Percentiles rank a stretch among this genome's conserved stretches.
These are phyloP conservation scores for Tubosaeta sp. DNA, from an alignment of 768 basidiomycete species.

Conservation along the genomic window DNA sequence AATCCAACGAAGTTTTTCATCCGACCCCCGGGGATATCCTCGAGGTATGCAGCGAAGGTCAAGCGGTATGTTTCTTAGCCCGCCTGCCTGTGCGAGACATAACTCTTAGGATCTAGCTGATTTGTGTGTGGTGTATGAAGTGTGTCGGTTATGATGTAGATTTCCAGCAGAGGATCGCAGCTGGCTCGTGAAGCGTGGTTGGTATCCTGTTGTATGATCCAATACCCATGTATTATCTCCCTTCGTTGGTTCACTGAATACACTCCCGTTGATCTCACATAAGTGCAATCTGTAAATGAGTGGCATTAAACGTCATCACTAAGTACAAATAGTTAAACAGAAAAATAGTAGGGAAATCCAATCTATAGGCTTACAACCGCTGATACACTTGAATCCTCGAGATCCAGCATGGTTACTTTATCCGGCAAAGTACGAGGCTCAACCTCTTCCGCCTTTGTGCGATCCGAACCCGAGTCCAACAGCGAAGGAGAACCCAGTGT, in stretches of 20 bases:
- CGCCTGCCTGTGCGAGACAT: neutral
- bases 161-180: slow-evolving; percentile 11
- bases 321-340: slow-evolving; percentile 26
- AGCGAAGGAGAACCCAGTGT: slow-evolving; percentile 24
- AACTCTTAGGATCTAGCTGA: slow-evolving; percentile 1
- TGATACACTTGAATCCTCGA: slow-evolving; percentile 19
- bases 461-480: slow-evolving; percentile 28
- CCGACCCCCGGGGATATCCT: slow-evolving; percentile 4
- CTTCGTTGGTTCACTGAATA: neutral
- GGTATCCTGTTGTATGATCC: neutral
- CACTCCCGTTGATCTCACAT: neutral
- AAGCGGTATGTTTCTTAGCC: neutral
- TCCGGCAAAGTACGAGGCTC: slow-evolving; percentile 24
- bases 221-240: no score
- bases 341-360: neutral
- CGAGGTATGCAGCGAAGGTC: slow-evolving; percentile 1
- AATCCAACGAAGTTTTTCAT: neutral
- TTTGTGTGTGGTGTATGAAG: slow-evolving; percentile 6
- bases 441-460: slow-evolving; percentile 23
- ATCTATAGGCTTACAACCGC: slow-evolving; percentile 15
- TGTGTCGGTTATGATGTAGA: slow-evolving; percentile 10
- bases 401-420: slow-evolving; percentile 23
- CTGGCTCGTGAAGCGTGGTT: neutral
- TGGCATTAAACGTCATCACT: slow-evolving; percentile 9
- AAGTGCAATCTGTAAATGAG: neutral